Evolutionary conservation across 225 moss, liverwort and hornwort species (phyloP).

Genomic region (Bryum argenteum): DNA sequence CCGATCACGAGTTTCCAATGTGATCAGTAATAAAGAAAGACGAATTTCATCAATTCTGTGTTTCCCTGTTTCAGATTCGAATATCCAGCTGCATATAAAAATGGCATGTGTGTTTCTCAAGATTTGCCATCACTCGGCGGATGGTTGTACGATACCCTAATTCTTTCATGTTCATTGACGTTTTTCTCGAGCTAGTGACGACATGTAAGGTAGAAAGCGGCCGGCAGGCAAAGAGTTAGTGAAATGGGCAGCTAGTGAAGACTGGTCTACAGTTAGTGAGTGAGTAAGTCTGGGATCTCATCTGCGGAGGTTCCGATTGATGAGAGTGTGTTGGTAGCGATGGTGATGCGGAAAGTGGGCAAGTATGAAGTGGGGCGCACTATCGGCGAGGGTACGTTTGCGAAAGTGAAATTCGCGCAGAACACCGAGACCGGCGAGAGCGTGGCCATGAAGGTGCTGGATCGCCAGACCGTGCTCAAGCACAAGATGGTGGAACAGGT

Average conservation of each 20-base stretch:
- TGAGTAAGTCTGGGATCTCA: not conserved
- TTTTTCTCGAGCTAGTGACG: too few species aligned
- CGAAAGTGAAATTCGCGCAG: slow-evolving; percentile 96
- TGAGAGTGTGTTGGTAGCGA: slow-evolving; percentile 10
- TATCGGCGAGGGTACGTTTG: slow-evolving; percentile 96
- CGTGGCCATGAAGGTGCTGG: slow-evolving; percentile 96
- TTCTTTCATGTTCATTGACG: not conserved
- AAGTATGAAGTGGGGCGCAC: slow-evolving; percentile 99
- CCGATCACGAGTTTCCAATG: too few species aligned
- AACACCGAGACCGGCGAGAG: slow-evolving; percentile 95
- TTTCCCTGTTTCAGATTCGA: not conserved
- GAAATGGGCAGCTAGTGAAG: too few species aligned
- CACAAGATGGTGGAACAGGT: slow-evolving; percentile 99
- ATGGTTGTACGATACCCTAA: not conserved
- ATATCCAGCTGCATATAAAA: not conserved
- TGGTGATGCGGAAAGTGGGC: slow-evolving; percentile 97
- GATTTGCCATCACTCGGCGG: too few species aligned
- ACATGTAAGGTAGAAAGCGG: too few species aligned
- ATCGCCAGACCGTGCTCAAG: slow-evolving; percentile 85
- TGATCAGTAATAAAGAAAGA: too few species aligned
- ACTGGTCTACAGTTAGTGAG: too few species aligned
- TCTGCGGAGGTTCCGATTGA: not conserved
- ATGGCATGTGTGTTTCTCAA: not conserved
- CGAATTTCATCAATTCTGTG: too few species aligned
- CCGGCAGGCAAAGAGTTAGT: too few species aligned